Evolutionary conservation across 1,284 basidiomycete species (phyloP).

Genomic region (Ceratobasidium sp.): DNA sequence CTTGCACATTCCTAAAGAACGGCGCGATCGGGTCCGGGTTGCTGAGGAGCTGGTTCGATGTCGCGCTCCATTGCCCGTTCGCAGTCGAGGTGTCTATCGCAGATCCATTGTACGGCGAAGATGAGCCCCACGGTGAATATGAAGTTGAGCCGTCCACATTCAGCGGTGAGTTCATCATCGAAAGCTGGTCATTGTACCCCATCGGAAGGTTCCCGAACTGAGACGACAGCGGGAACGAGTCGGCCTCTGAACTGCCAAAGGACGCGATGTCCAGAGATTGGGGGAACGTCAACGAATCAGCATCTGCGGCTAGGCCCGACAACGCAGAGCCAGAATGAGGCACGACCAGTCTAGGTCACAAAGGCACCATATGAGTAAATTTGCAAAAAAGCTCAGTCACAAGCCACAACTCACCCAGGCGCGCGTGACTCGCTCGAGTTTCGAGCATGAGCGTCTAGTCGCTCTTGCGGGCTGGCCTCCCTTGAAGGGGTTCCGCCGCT

Average conservation of each 20-base stretch:
- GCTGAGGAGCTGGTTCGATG: slow-evolving; percentile 45
- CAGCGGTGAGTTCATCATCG: slow-evolving; percentile 32
- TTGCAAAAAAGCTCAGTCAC: not conserved
- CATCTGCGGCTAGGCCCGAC: slow-evolving; percentile 29
- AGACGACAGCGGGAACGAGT: slow-evolving; percentile 46
- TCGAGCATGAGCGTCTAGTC: slow-evolving; percentile 33
- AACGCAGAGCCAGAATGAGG: slow-evolving; percentile 40
- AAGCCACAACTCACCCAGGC: slow-evolving; percentile 29
- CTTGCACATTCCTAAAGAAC: slow-evolving; percentile 66
- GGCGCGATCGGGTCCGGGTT: slow-evolving; percentile 66
- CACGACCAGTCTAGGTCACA: slow-evolving; percentile 28
- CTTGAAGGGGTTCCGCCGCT: slow-evolving; percentile 43
- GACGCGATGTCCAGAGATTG: slow-evolving; percentile 40
- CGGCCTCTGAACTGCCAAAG: slow-evolving; percentile 41
- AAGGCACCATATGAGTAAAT: not conserved
- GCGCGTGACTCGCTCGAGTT: slow-evolving; percentile 43
- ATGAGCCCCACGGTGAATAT: slow-evolving; percentile 42
- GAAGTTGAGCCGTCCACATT: slow-evolving; percentile 34
- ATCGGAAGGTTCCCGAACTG: slow-evolving; percentile 43
- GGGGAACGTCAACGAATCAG: slow-evolving; percentile 28
- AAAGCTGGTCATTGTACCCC: slow-evolving; percentile 41
- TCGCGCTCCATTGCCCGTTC: slow-evolving; percentile 63
- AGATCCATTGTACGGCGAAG: slow-evolving; percentile 30
- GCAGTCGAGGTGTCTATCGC: slow-evolving; percentile 35
- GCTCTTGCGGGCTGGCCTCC: slow-evolving; percentile 44